Evolutionary conservation across 1,284 basidiomycete genomes (phyloP).

Genomic region (Rhodotorula sp.): DNA sequence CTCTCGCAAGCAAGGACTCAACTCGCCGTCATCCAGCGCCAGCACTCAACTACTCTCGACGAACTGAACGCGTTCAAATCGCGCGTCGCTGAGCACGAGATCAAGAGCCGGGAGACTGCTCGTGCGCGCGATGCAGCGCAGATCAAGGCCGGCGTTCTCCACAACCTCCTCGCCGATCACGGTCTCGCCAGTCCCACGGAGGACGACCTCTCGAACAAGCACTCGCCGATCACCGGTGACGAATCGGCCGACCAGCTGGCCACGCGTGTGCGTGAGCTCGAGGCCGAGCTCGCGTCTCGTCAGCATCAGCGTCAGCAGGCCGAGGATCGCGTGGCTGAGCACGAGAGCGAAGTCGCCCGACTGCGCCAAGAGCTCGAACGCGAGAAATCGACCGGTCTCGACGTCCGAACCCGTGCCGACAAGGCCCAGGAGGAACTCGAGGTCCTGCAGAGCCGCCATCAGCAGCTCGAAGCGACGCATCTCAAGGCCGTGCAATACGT

Average conservation of each 20-base stretch:
- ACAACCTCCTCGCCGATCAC: slow-evolving; percentile 83
- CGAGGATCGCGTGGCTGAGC: slow-evolving; percentile 20
- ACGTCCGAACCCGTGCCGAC: slow-evolving; percentile 31
- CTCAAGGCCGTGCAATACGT: slow-evolving; percentile 48
- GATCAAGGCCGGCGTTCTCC: slow-evolving; percentile 74
- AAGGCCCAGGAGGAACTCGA: slow-evolving; percentile 42
- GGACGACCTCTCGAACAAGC: slow-evolving; percentile 63
- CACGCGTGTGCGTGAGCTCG: slow-evolving; percentile 68
- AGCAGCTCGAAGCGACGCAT: slow-evolving; percentile 45
- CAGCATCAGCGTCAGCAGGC: slow-evolving; percentile 23
- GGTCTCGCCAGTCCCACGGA: slow-evolving; percentile 67
- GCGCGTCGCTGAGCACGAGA: slow-evolving; percentile 61
- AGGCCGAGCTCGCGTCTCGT: slow-evolving; percentile 61
- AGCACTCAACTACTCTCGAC: slow-evolving; percentile 67
- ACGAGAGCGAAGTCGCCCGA: slow-evolving; percentile 24
- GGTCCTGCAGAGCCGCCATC: slow-evolving; percentile 41
- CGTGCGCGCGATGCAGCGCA: slow-evolving; percentile 70
- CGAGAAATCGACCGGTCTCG: slow-evolving; percentile 13
- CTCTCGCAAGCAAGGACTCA: slow-evolving; percentile 71
- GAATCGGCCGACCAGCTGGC: slow-evolving; percentile 68
- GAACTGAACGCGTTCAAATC: slow-evolving; percentile 64
- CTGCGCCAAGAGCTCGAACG: slow-evolving; percentile 37
- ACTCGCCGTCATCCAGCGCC: slow-evolving; percentile 70
- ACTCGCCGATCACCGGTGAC: slow-evolving; percentile 20
- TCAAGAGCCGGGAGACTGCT: slow-evolving; percentile 63